These are phyloP conservation scores for Tricholoma bakamatsutake DNA, from an alignment of 768 basidiomycete species.

Conservation along the genomic window DNA sequence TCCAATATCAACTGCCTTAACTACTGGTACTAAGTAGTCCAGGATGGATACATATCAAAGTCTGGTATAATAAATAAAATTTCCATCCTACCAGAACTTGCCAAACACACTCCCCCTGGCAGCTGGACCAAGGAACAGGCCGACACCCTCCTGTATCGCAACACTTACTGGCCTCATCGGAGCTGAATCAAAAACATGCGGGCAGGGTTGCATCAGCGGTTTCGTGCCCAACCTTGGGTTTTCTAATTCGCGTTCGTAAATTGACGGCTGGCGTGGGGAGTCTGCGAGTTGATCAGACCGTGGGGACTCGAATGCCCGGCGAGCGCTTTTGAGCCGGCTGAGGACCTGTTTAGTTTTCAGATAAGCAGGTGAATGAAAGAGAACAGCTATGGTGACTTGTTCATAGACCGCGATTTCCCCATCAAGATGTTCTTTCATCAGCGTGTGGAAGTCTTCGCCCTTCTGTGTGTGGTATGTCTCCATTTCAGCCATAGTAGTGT, in stretches of 20 bases:
- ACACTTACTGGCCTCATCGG: constrained; percentile 72
- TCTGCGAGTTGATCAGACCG: constrained; percentile 41
- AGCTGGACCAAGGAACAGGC: constrained; percentile 45
- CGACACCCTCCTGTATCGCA: constrained; percentile 69
- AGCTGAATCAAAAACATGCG: constrained; percentile 69
- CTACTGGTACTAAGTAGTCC: too few relatives aligned
- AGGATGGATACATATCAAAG: too few relatives aligned
- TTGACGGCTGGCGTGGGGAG: constrained; percentile 57
- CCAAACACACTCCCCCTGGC: constrained; percentile 53
- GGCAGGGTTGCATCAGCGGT: constrained; percentile 67
- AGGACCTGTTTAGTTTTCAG: constrained; percentile 38
- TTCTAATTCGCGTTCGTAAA: constrained; percentile 70
- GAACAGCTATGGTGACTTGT: constrained; percentile 34
- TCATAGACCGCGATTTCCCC: constrained; percentile 75
- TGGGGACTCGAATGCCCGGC: constrained; percentile 45
- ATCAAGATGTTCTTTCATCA: constrained; percentile 67
- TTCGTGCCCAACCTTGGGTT: constrained; percentile 39
- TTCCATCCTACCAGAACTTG: constrained; percentile 45
- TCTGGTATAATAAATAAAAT: too few relatives aligned
- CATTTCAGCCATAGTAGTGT: constrained; percentile 86
- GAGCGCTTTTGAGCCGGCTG: constrained; percentile 50
- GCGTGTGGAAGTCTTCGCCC: constrained; percentile 54
- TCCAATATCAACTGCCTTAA: too few relatives aligned
- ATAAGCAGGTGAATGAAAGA: neutral
- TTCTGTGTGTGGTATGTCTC: constrained; percentile 75